Evolutionary conservation across 1,284 basidiomycete genomes (phyloP).

Genomic region (Fistulinella cinereoalba): DNA sequence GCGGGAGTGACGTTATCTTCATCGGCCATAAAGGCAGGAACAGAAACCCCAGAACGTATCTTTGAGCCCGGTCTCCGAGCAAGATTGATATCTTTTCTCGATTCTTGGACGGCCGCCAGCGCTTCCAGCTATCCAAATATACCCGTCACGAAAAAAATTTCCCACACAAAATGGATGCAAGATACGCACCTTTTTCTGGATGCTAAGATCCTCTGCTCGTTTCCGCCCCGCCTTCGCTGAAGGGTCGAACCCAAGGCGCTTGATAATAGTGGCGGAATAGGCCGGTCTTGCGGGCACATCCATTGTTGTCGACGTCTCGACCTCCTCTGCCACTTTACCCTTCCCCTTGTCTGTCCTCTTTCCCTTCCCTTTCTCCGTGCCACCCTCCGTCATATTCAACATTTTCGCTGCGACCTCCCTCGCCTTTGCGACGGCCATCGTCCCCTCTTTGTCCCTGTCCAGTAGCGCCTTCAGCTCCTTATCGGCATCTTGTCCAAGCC

Average conservation of each 20-base stretch:
- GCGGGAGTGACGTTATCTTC: slow-evolving; percentile 1
- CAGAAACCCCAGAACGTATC: slow-evolving; percentile 48
- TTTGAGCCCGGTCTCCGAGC: slow-evolving; percentile 54
- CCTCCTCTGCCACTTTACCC: slow-evolving; percentile 12
- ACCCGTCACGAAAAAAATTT: not conserved
- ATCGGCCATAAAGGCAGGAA: slow-evolving; percentile 28
- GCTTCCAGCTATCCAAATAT: slow-evolving; percentile 43
- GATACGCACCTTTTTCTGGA: slow-evolving; percentile 56
- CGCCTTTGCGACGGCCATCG: slow-evolving; percentile 56
- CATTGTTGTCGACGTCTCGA: slow-evolving; percentile 12
- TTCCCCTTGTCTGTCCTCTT: slow-evolving; percentile 23
- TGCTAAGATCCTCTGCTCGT: slow-evolving; percentile 38
- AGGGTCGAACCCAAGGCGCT: slow-evolving; percentile 73
- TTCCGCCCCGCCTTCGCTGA: slow-evolving; percentile 49
- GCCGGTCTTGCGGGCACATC: slow-evolving; percentile 38
- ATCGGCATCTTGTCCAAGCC: slow-evolving; percentile 58
- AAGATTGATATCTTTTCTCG: slow-evolving; percentile 49
- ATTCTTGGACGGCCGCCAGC: slow-evolving; percentile 46
- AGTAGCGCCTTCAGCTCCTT: slow-evolving; percentile 56
- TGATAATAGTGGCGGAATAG: slow-evolving; percentile 64
- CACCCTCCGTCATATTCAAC: slow-evolving; percentile 14
- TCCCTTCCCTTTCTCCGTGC: slow-evolving; percentile 24
- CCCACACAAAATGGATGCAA: not conserved
- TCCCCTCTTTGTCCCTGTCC: slow-evolving; percentile 60
- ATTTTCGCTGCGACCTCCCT: slow-evolving; percentile 41